Base-by-base conservation (phyloP, 306 rosid species). In the Echinosophora koreensis region DNA sequence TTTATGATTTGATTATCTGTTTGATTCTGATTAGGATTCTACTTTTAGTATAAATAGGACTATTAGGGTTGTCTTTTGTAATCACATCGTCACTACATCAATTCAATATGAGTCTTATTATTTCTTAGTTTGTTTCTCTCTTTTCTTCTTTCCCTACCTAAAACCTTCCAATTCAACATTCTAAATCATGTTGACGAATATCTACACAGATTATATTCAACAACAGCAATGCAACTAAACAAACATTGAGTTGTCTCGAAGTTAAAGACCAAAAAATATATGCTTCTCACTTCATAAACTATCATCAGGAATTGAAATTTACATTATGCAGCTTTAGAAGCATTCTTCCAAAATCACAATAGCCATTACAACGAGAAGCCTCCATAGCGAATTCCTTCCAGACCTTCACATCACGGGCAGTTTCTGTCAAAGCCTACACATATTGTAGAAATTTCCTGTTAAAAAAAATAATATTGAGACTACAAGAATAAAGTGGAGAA, bases 321-420 rank as follows among this genome's bases (percentile, higher is more conserved):
- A 96, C 99, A 83, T 82, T 96, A 75, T 87, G 91, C 87, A 96
- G 87, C 89, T 87, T 96, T 81, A 83, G 79, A 81, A 96, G 98
- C 93, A 96, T 90, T 86, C 88, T 91, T 80, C 99, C 97, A 69
- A 92, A 90, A 80, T 89, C 96, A 50, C 89, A 86, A 91, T 96
- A 96, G 76, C 89, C 93, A 63, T 71, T 80, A 76, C 90, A 88
- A 55, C 69, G 89, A 82, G 99, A 95, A 84, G 96, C 97, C 88
- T 88, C 97, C 92, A 89, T 90, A 37, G 99, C 97, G 41, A 90
- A 91, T 76, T 86, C 98, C 86, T 90, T 96, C 99, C 97, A 96
- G 34, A 84, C 83, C 49, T 51, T 71, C 84, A 90, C 92, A 66
- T 92, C 89, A 3, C 97, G 96, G 49, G 92, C 90, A 83, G 86